These are phyloP conservation scores for Lodderomyces orthopsilosis DNA, from an alignment of 1,139 yeast species.

Conservation along the genomic window DNA sequence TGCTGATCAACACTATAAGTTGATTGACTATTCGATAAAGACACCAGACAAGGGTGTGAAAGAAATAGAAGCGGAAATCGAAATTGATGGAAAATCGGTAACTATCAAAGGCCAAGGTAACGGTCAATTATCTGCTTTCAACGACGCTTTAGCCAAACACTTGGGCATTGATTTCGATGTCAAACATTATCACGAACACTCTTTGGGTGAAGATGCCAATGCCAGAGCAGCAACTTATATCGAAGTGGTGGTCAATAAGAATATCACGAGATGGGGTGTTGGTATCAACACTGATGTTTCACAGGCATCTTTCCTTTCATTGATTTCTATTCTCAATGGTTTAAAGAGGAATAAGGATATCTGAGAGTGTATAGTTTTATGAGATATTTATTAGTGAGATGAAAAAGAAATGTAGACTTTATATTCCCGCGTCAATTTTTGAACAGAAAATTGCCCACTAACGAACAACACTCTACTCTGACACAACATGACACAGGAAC, in stretches of 20 bases:
- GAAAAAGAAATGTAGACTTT: not conserved
- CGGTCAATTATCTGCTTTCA: constrained; percentile 92
- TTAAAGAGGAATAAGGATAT: constrained; percentile 21
- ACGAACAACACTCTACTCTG: too few relatives aligned
- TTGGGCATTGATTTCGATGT: constrained; percentile 66
- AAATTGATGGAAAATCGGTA: constrained; percentile 45
- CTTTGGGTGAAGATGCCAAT: constrained; percentile 81
- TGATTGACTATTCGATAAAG: constrained; percentile 51
- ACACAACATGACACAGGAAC: constrained; percentile 24
- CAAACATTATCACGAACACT: constrained; percentile 84
- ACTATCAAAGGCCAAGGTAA: constrained; percentile 74
- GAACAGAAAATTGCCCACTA: too few relatives aligned
- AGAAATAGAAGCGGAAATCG: constrained; percentile 36
- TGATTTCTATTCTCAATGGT: constrained; percentile 69
- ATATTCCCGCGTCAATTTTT: not conserved
- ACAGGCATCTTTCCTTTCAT: constrained; percentile 80
- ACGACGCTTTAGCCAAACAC: constrained; percentile 66
- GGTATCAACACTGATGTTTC: constrained; percentile 87
- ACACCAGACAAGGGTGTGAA: constrained; percentile 31
- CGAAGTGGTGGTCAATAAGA: constrained; percentile 54
- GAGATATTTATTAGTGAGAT: not conserved
- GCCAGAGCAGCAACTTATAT: constrained; percentile 91
- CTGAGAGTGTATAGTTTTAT: constrained; percentile 3
- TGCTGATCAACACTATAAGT: constrained; percentile 32
- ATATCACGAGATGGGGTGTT: constrained; percentile 78